These are phyloP conservation scores for Chamaenerion angustifolium DNA, from an alignment of 345 rosid genomes.

Conservation along the genomic window DNA sequence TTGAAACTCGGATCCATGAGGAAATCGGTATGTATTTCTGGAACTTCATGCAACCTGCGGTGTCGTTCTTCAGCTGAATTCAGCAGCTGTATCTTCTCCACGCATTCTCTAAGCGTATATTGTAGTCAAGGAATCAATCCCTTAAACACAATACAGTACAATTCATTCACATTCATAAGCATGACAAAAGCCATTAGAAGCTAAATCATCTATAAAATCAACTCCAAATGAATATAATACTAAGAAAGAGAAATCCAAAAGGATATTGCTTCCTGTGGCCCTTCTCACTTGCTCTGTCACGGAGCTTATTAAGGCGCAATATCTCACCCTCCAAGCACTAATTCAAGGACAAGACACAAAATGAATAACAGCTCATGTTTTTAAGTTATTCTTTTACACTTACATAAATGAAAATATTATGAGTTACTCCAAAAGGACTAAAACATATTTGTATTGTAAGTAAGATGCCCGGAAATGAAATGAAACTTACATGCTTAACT, in stretches of 20 bases:
- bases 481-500: slow-evolving; percentile 49
- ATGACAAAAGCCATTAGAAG: too few species aligned
- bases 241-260: slow-evolving; percentile 14
- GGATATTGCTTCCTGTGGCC: slow-evolving; percentile 84
- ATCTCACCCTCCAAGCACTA: slow-evolving; percentile 69
- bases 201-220: too few species aligned
- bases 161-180: too few species aligned
- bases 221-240: not conserved
- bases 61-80: slow-evolving; percentile 56
- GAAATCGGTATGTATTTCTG: slow-evolving; percentile 53
- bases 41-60: slow-evolving; percentile 50
- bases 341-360: slow-evolving; percentile 9
- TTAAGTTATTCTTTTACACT: too few species aligned
- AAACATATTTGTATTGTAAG: too few species aligned
- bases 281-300: slow-evolving; percentile 82
- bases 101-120: slow-evolving; percentile 70
- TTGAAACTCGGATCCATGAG: slow-evolving; percentile 35
- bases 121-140: slow-evolving; percentile 33
- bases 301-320: slow-evolving; percentile 46
- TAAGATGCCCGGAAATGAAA: not conserved
- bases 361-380: not conserved
- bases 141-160: not conserved
- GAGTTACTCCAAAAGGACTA: too few species aligned
- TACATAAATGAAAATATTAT: too few species aligned
- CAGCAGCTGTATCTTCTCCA: slow-evolving; percentile 68